Conservation (phyloP, 2,329 filamentous ascomycete genomes). For the Epichloe gansuensis region DNA sequence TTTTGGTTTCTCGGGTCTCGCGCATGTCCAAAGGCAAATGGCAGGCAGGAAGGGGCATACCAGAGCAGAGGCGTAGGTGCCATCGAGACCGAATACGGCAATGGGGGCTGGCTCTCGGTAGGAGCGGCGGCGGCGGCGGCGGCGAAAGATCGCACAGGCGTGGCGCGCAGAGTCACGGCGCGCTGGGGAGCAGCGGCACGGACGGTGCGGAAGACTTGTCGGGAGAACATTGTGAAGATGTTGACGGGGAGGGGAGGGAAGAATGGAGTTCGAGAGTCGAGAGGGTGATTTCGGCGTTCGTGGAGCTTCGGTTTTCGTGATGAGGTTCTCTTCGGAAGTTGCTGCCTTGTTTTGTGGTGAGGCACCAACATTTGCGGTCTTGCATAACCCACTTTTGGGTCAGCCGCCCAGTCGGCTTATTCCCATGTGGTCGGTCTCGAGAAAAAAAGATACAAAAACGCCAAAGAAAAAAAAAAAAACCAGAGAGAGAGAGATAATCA, state of each 20-base stretch:
- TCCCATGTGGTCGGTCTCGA: not conserved
- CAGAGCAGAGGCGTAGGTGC: constrained; percentile 96
- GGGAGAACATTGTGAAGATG: constrained; percentile 40
- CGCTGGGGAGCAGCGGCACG: constrained; percentile 50
- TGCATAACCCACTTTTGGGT: not conserved
- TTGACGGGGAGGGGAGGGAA: constrained; percentile 7
- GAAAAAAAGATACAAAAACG: not conserved
- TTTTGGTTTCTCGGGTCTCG: too few relatives aligned
- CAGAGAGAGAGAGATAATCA: too few relatives aligned
- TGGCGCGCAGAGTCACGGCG: constrained; percentile 28
- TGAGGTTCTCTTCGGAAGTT: constrained; percentile 24
- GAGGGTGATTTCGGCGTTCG: constrained; percentile 15
- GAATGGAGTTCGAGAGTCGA: constrained; percentile 14
- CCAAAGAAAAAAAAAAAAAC: not conserved
- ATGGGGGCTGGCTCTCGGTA: constrained; percentile 72
- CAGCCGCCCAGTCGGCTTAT: not conserved
- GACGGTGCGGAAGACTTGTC: constrained; percentile 45
- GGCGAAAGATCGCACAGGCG: constrained; percentile 66
- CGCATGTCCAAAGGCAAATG: not conserved
- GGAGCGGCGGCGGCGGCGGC: constrained; percentile 58
- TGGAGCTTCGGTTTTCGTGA: constrained; percentile 18
- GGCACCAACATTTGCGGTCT: constrained; percentile 21
- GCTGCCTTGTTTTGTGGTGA: constrained; percentile 25
- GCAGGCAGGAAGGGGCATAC: constrained; percentile 45
- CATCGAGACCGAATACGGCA: constrained; percentile 88